Evolutionary conservation across 192 early-diverging fungal genomes (phyloP).

Genomic region (Chytriomyces sp.): DNA sequence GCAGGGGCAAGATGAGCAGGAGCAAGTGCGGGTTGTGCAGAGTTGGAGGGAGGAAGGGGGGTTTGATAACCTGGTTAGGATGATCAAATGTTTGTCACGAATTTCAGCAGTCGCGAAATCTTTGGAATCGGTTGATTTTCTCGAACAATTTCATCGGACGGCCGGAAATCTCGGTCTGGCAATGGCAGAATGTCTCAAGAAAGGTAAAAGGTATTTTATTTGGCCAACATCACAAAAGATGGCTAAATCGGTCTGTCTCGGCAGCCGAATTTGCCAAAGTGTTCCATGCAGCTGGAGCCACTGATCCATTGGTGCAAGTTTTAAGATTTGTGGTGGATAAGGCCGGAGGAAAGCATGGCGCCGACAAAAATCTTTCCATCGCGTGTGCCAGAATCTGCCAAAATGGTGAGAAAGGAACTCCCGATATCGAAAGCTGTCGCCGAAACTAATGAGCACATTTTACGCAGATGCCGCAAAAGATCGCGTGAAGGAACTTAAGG

Average conservation of each 20-base stretch:
- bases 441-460: neutral
- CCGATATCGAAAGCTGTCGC: neutral
- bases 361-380: conserved; percentile 23
- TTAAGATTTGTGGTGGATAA: neutral
- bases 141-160: neutral
- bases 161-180: conserved; percentile 9
- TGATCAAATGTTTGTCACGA: neutral
- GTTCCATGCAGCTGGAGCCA: conserved; percentile 6
- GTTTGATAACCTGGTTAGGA: neutral
- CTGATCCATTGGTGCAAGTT: conserved; percentile 1
- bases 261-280: conserved; percentile 2
- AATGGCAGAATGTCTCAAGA: conserved; percentile 10
- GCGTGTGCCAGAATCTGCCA: conserved; percentile 28
- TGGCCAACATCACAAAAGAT: neutral
- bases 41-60: conserved; percentile 19
- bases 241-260: neutral
- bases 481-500: conserved; percentile 8
- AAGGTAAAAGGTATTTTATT: conserved; percentile 5
- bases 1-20: neutral
- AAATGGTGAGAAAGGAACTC: neutral
- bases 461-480: neutral
- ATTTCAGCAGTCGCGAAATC: neutral
- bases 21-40: neutral
- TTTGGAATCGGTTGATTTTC: neutral
- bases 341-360: neutral